A percentile compares a stretch with the other conserved stretches of the same genome.
These are phyloP conservation scores for Ambrosia hybrid DNA, from an alignment of 140 eudicot species.

Conservation along the genomic window DNA sequence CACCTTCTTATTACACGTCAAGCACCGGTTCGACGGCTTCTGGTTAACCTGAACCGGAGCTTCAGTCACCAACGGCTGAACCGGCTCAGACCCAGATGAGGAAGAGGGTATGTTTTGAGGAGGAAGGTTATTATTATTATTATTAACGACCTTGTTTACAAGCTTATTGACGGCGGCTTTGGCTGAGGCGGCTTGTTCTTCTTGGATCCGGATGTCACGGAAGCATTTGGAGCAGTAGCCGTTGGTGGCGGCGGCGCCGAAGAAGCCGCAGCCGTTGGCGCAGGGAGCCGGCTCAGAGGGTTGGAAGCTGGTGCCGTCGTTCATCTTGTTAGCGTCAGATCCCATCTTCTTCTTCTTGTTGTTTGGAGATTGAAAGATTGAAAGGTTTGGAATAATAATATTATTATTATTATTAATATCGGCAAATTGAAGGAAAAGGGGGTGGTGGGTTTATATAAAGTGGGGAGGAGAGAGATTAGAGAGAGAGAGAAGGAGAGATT, in stretches of 20 bases:
- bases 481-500: neutral
- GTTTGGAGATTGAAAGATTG: too few relatives aligned
- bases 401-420: neutral
- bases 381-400: neutral
- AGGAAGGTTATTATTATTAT: neutral
- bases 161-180: slow-evolving; percentile 48
- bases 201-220: slow-evolving; percentile 40
- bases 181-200: slow-evolving; percentile 64
- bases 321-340: slow-evolving; percentile 52
- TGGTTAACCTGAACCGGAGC: neutral
- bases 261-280: slow-evolving; percentile 84
- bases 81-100: slow-evolving; percentile 19
- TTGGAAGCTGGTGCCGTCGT: slow-evolving; percentile 57
- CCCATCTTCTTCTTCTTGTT: slow-evolving; percentile 33
- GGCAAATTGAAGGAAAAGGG: neutral
- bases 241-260: slow-evolving; percentile 75
- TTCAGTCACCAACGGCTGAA: neutral
- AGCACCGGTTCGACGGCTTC: slow-evolving; percentile 51
- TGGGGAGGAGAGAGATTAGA: neutral
- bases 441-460: slow-evolving; percentile 30
- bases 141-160: slow-evolving; percentile 28
- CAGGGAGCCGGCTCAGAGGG: slow-evolving; percentile 62
- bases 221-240: slow-evolving; percentile 77
- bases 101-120: neutral
- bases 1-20: slow-evolving; percentile 61